Conservation (phyloP, 768 basidiomycete genomes). For the Clitopilus passeckerianus region DNA sequence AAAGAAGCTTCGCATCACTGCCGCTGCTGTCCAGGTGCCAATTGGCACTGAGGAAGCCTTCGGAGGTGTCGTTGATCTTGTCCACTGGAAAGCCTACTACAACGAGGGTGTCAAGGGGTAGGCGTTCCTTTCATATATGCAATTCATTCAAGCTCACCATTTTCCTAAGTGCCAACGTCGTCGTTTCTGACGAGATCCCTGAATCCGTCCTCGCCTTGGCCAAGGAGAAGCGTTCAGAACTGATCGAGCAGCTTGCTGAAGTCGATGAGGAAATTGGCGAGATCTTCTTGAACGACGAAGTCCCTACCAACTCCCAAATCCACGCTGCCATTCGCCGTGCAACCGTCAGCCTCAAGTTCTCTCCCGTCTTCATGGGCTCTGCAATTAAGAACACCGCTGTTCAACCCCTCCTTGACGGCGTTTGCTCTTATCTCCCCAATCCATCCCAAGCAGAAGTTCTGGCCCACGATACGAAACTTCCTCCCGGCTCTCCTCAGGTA, state of each 20-base stretch:
- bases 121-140: slow-evolving; percentile 14
- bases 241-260: slow-evolving; percentile 93
- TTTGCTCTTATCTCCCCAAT: slow-evolving; percentile 91
- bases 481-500: slow-evolving; percentile 61
- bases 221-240: slow-evolving; percentile 79
- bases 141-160: background rate
- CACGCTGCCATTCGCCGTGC: slow-evolving; percentile 84
- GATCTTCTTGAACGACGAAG: slow-evolving; percentile 79
- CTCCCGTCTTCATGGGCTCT: slow-evolving; percentile 95
- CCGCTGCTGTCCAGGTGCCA: slow-evolving; percentile 94
- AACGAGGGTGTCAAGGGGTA: slow-evolving; percentile 95
- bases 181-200: slow-evolving; percentile 87
- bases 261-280: slow-evolving; percentile 96
- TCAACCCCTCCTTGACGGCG: slow-evolving; percentile 90
- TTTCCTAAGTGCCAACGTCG: slow-evolving; percentile 57
- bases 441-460: slow-evolving; percentile 75
- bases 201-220: slow-evolving; percentile 68
- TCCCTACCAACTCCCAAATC: slow-evolving; percentile 68
- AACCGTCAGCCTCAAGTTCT: slow-evolving; percentile 85
- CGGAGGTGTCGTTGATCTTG: slow-evolving; percentile 88
- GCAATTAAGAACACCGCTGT: slow-evolving; percentile 97
- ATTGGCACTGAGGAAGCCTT: slow-evolving; percentile 89
- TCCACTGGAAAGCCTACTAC: slow-evolving; percentile 92
- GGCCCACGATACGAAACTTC: slow-evolving; percentile 78
- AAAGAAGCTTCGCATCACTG: slow-evolving; percentile 84